These are phyloP conservation scores for Rhizopogon roseolus DNA, from an alignment of 768 basidiomycete genomes.

Conservation along the genomic window DNA sequence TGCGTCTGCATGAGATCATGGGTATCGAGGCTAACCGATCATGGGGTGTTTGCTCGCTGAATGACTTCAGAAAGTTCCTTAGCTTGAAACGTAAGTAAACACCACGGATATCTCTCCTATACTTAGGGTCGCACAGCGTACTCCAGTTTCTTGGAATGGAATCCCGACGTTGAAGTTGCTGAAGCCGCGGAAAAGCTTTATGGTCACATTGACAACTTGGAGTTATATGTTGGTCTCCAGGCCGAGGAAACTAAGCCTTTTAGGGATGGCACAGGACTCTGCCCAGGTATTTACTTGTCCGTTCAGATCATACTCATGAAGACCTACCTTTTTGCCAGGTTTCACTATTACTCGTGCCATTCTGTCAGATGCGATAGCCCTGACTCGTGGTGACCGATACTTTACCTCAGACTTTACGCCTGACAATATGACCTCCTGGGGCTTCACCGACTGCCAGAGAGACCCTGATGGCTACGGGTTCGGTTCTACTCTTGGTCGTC, in stretches of 20 bases:
- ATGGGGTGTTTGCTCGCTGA: conserved; percentile 82
- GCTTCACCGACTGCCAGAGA: conserved; percentile 78
- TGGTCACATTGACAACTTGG: conserved; percentile 68
- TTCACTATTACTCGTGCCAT: conserved; percentile 86
- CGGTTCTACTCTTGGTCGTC: conserved; percentile 63
- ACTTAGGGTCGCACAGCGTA: conserved; percentile 42
- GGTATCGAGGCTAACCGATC: conserved; percentile 70
- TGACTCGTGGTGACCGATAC: conserved; percentile 81
- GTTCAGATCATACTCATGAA: neutral
- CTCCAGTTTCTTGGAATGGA: conserved; percentile 75
- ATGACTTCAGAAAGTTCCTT: conserved; percentile 82
- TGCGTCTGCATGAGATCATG: conserved; percentile 81
- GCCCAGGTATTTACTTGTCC: conserved; percentile 51
- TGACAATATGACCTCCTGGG: conserved; percentile 78
- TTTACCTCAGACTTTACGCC: conserved; percentile 81
- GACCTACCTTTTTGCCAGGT: conserved; percentile 31
- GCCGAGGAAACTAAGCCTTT: conserved; percentile 75
- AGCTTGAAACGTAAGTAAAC: conserved; percentile 61
- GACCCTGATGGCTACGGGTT: conserved; percentile 68
- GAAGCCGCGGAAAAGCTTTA: conserved; percentile 75
- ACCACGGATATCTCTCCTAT: neutral
- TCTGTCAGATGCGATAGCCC: conserved; percentile 79
- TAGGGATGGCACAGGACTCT: conserved; percentile 79
- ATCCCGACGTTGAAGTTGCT: conserved; percentile 63
- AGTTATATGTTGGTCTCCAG: conserved; percentile 77